These are phyloP conservation scores for Polysphondylium violaceum DNA, from an alignment of 78 protist species.

Conservation along the genomic window DNA sequence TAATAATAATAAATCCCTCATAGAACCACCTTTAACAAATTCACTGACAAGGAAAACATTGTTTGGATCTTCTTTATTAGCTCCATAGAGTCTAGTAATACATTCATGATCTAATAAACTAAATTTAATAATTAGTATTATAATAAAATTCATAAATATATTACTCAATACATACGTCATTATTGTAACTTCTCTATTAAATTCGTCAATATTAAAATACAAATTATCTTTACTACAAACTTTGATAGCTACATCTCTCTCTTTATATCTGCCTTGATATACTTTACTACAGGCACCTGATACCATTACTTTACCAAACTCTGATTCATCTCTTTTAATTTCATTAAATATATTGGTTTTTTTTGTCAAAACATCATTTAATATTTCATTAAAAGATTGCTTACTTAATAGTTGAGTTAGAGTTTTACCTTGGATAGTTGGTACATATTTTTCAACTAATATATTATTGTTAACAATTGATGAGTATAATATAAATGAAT, in stretches of 20 bases:
- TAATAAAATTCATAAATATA: neutral
- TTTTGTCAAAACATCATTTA: constrained; percentile 17
- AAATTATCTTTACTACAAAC: constrained; percentile 50
- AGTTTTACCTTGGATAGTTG: constrained; percentile 59
- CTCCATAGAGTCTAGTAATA: constrained; percentile 67
- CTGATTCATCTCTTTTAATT: constrained; percentile 14
- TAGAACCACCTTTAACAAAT: constrained; percentile 35
- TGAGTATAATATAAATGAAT: too few species aligned
- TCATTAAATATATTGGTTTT: constrained; percentile 62
- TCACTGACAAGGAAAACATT: constrained; percentile 50
- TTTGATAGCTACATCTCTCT: constrained; percentile 79
- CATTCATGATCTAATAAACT: constrained; percentile 35
- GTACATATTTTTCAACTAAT: constrained; percentile 50
- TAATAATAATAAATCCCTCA: constrained; percentile 41
- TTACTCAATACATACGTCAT: constrained; percentile 48
- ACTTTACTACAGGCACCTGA: constrained; percentile 80
- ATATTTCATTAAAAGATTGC: constrained; percentile 58
- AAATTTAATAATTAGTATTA: too few species aligned
- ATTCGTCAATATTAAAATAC: constrained; percentile 60
- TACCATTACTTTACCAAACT: constrained; percentile 48
- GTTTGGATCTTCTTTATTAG: constrained; percentile 57
- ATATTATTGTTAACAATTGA: too few species aligned
- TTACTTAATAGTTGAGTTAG: constrained; percentile 27
- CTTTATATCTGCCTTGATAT: constrained; percentile 48
- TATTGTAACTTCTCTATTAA: constrained; percentile 72